phyloP scores from a whole-genome alignment of 495 filamentous ascomycete species.

The Penicillium manginii region DNA sequence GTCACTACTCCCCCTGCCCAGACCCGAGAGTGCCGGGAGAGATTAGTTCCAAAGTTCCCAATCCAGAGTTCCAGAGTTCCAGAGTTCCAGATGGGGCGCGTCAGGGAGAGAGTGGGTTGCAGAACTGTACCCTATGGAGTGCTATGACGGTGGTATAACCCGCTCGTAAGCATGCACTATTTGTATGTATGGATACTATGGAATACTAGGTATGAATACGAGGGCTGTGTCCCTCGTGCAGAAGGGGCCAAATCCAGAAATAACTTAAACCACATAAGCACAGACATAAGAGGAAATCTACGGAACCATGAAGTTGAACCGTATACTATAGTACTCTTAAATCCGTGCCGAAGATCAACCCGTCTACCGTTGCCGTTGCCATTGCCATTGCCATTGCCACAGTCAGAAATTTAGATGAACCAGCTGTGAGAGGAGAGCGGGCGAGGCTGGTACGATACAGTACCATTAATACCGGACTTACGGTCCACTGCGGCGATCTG shows the following conservation, averaged over 20 bases:
- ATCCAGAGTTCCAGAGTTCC: no score
- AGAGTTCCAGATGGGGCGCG: constrained; percentile 2
- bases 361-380: background rate
- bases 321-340: no score
- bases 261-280: background rate
- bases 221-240: constrained; percentile 9
- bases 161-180: background rate
- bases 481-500: no score
- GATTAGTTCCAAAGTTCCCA: background rate
- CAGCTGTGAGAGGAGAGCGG: constrained; percentile 13
- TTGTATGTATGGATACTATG: background rate
- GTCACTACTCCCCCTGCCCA: background rate
- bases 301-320: no score
- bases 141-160: constrained; percentile 15
- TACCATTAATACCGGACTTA: constrained; percentile 16
- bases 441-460: constrained; percentile 14
- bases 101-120: constrained; percentile 5
- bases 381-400: constrained; percentile 17
- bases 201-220: constrained; percentile 1
- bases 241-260: constrained; percentile 8
- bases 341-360: constrained; percentile 9
- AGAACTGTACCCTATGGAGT: constrained; percentile 6
- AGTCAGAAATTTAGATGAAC: constrained; percentile 31
- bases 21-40: background rate
- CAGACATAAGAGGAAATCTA: background rate